Evolutionary conservation across 768 basidiomycete species (phyloP).

Genomic region (Trametes elegans): DNA sequence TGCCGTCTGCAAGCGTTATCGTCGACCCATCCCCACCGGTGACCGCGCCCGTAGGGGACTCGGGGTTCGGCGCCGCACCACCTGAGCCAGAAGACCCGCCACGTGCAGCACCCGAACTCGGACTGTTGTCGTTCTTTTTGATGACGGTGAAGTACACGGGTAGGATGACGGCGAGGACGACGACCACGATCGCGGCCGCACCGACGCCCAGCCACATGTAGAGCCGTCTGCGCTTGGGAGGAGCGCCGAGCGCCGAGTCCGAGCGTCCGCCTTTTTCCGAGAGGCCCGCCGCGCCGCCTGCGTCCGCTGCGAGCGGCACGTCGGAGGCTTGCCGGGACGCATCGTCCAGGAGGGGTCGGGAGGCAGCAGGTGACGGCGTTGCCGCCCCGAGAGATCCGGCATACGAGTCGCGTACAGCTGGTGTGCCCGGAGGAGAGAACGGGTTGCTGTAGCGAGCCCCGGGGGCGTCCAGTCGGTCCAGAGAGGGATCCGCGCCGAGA

Average conservation of each 20-base stretch:
- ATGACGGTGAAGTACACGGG: conserved; percentile 26
- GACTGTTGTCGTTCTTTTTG: conserved; percentile 13
- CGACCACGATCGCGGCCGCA: conserved; percentile 23
- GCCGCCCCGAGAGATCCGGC: conserved; percentile 4
- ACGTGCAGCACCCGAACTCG: neutral
- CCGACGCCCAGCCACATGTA: conserved; percentile 9
- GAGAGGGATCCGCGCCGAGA: neutral
- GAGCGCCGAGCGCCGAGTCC: neutral
- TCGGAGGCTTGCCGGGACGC: conserved; percentile 1
- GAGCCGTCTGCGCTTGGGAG: conserved; percentile 7
- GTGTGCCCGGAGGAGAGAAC: conserved; percentile 18
- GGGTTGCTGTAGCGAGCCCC: conserved; percentile 8
- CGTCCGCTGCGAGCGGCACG: conserved; percentile 3
- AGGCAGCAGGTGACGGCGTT: conserved; percentile 13
- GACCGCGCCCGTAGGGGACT: conserved; percentile 29
- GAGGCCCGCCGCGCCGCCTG: neutral
- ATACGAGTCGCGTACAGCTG: conserved; percentile 19
- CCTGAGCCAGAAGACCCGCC: neutral
- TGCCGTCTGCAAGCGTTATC: conserved; percentile 60
- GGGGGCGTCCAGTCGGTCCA: neutral
- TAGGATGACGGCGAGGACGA: conserved; percentile 27
- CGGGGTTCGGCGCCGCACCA: conserved; percentile 18
- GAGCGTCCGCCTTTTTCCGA: conserved; percentile 4
- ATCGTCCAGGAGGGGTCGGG: conserved; percentile 17
- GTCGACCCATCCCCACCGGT: conserved; percentile 69